Evolutionary conservation across 164 flowering plant species (phyloP).

Genomic region (Litsea cubeba): DNA sequence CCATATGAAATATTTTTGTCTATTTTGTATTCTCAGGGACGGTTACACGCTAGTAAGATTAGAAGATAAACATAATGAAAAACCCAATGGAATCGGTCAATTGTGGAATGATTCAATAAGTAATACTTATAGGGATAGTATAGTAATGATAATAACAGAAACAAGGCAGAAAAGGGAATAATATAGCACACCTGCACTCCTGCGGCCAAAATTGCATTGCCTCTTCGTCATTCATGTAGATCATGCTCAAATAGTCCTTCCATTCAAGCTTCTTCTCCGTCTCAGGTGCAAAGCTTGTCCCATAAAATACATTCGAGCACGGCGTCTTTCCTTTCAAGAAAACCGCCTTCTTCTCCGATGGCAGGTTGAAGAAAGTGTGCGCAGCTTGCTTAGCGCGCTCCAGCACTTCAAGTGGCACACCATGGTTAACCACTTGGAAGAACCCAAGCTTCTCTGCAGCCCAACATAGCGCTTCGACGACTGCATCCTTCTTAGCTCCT

Average conservation of each 20-base stretch:
- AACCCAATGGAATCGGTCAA: no score
- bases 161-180: neutral
- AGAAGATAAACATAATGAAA: no score
- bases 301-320: conserved; percentile 17
- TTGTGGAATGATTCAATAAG: no score
- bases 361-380: conserved; percentile 15
- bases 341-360: conserved; percentile 12
- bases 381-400: conserved; percentile 15
- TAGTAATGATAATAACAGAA: neutral
- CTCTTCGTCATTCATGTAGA: conserved; percentile 19
- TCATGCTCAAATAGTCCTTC: conserved; percentile 23
- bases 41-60: no score
- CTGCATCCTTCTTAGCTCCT: conserved; percentile 10
- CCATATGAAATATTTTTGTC: no score
- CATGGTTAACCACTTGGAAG: conserved; percentile 24
- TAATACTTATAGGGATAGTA: no score
- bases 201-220: conserved; percentile 16
- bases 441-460: conserved; percentile 16
- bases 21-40: no score
- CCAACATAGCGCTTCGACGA: conserved; percentile 3
- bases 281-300: conserved; percentile 23
- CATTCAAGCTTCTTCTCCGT: conserved; percentile 15
- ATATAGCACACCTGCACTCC: conserved; percentile 13
- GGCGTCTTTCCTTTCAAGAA: conserved; percentile 13
- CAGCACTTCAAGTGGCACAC: conserved; percentile 13